Base-by-base conservation (phyloP, 805 yeast species). In the Ogataea saltuana region DNA sequence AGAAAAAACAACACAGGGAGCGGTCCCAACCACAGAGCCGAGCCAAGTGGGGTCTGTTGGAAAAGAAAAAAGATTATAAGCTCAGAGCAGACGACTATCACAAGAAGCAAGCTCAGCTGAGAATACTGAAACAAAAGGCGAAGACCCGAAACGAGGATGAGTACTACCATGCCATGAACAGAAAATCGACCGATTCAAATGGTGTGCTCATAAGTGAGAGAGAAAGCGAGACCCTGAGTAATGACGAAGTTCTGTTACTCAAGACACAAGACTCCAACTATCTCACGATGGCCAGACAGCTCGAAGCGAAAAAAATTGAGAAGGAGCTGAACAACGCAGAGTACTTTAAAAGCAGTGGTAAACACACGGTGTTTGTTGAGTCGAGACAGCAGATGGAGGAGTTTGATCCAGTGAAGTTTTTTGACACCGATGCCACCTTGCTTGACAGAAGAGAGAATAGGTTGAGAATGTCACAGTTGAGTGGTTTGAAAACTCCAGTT, bases 1-100 rank as follows among this genome's bases (percentile, higher is more conserved):
- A 91, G 65, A 93, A 95, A 72, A 93, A 88, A 60, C 98, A 93
- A 71, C 99, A 93, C 60, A 73, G 89, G 45, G 99, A 93, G 70
- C 80, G 99, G 58, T 78, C 96, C 5, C 99, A 93, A 67, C 85
- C 91, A 1, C 72, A 71, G 35, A 81, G 77, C 33, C 75, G 99
- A 45, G 70, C 78, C 55, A 77, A 77, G 60, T 81, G 75, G 65
- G 99, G 99, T 31, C 79, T 90, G 26, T 73, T 93, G 33, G 99
- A 93, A 67, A 93, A 93, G 76, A 93, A 93, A 72, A 85, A 85
- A 64, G 95, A 85, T 62, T 85, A 85, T 72, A 72, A 57, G 45
- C 59, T 78, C 29, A 65, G 83, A 57, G 81, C 82, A 4, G 73
- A 70, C 15, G 80, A 78, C 56, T 78, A 66, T 53, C 83, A 78